Percentiles rank a stretch among this genome's conserved stretches.
These are phyloP conservation scores for Nidularia sp. DNA, from an alignment of 768 basidiomycete genomes.

Conservation along the genomic window DNA sequence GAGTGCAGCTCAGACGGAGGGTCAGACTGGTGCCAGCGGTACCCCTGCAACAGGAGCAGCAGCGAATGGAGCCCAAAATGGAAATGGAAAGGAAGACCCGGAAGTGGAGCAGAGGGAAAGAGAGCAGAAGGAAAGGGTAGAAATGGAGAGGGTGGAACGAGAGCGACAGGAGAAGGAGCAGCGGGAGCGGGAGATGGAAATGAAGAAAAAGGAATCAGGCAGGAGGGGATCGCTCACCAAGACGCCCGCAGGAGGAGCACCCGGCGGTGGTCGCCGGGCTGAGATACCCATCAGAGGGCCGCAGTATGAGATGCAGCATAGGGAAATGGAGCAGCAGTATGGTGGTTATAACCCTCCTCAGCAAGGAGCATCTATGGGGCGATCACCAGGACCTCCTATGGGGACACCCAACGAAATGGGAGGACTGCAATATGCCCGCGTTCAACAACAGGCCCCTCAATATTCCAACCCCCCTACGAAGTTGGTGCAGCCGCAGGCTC, in stretches of 20 bases:
- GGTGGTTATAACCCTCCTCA: constrained; percentile 36
- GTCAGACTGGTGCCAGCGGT: constrained; percentile 9
- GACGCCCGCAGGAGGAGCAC: constrained; percentile 39
- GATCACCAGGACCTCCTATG: constrained; percentile 11
- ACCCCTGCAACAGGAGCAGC: constrained; percentile 15
- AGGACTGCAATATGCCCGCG: constrained; percentile 26
- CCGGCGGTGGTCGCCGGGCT: constrained; percentile 56
- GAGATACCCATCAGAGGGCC: constrained; percentile 88
- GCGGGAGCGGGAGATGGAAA: constrained; percentile 40
- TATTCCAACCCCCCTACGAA: constrained; percentile 20
- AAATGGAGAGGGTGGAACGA: constrained; percentile 32
- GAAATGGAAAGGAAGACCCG: constrained; percentile 26
- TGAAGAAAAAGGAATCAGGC: constrained; percentile 53
- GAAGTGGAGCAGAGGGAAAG: constrained; percentile 3
- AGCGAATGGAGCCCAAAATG: constrained; percentile 13
- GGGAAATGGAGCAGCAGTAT: constrained; percentile 89
- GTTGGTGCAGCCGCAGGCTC: constrained; percentile 21
- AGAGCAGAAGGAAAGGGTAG: constrained; percentile 18
- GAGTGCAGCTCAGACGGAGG: constrained; percentile 33
- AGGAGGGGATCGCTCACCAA: constrained; percentile 68
- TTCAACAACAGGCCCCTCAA: constrained; percentile 15
- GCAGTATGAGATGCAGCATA: constrained; percentile 92
- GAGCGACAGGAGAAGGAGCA: constrained; percentile 35
- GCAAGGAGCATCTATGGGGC: constrained; percentile 19
- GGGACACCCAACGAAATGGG: constrained; percentile 9